A percentile compares a stretch with the other conserved stretches of the same genome.
Conservation (phyloP, 768 basidiomycete species). For the Cubamyces lactineus region DNA sequence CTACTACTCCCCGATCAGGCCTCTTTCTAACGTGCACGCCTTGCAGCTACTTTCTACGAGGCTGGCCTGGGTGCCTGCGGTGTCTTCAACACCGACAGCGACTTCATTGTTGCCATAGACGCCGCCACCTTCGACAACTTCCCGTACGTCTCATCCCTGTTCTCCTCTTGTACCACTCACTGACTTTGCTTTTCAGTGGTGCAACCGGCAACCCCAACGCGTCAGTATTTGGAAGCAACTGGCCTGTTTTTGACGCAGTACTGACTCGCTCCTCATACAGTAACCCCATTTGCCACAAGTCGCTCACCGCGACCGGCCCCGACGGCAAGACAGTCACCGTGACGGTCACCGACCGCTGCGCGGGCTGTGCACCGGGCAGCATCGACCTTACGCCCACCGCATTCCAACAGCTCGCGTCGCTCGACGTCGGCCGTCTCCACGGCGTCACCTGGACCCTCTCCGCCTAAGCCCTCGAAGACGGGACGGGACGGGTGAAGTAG, state of each 20-base stretch:
- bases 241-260: not conserved
- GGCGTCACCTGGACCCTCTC: conserved; percentile 32
- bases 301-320: conserved; percentile 30
- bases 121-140: conserved; percentile 37
- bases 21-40: not conserved
- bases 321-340: conserved; percentile 34
- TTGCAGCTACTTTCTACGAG: conserved; percentile 36
- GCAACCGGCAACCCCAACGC: conserved; percentile 20
- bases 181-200: conserved; percentile 21
- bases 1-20: not conserved
- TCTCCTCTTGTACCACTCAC: not conserved
- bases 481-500: not conserved
- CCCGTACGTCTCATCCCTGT: conserved; percentile 31
- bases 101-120: conserved; percentile 44
- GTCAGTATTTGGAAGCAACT: not conserved
- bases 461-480: conserved; percentile 9
- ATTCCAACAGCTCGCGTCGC: conserved; percentile 32
- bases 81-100: conserved; percentile 32
- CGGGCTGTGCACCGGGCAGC: conserved; percentile 32
- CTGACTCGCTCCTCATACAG: conserved; percentile 29
- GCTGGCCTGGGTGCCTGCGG: conserved; percentile 49
- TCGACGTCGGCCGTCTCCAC: conserved; percentile 30
- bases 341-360: conserved; percentile 37
- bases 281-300: conserved; percentile 40
- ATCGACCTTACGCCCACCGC: conserved; percentile 35